phyloP scores from a whole-genome alignment of 2,329 filamentous ascomycete genomes.

The Botrytis sinoallii region DNA sequence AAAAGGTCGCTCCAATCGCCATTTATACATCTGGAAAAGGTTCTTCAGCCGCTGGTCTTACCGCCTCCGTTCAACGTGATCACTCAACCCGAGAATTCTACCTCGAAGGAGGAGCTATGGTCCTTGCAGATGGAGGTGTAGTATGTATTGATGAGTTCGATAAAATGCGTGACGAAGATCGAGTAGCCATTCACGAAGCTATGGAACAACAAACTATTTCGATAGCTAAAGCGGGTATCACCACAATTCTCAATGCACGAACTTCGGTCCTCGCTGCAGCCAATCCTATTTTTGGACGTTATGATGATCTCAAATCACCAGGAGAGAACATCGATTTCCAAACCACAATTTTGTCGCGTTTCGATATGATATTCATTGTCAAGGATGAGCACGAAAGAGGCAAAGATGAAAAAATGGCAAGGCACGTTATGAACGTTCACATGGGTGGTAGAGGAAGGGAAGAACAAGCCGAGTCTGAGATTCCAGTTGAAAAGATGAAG shows the following conservation, averaged over 20 bases:
- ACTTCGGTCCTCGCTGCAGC: slow-evolving; percentile 94
- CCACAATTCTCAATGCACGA: slow-evolving; percentile 92
- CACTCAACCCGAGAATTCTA: slow-evolving; percentile 93
- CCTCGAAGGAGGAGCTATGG: slow-evolving; percentile 97
- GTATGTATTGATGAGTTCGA: slow-evolving; percentile 99
- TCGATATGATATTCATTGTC: slow-evolving; percentile 99
- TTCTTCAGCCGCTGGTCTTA: slow-evolving; percentile 94
- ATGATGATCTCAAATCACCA: slow-evolving; percentile 95
- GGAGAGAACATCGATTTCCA: slow-evolving; percentile 99
- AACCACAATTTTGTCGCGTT: slow-evolving; percentile 95
- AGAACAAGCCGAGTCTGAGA: slow-evolving; percentile 80
- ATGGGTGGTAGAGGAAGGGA: slow-evolving; percentile 85
- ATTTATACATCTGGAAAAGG: slow-evolving; percentile 99
- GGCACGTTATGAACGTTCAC: slow-evolving; percentile 95
- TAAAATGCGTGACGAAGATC: slow-evolving; percentile 98
- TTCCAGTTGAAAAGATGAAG: slow-evolving; percentile 95
- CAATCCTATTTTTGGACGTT: slow-evolving; percentile 95
- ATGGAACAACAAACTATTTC: slow-evolving; percentile 99
- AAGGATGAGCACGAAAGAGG: slow-evolving; percentile 88
- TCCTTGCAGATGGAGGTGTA: slow-evolving; percentile 91
- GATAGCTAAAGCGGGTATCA: slow-evolving; percentile 97
- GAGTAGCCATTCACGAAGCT: slow-evolving; percentile 97
- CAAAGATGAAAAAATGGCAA: slow-evolving; percentile 89
- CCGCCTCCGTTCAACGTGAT: slow-evolving; percentile 93
- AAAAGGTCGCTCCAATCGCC: slow-evolving; percentile 92